These are phyloP conservation scores for Grosmannia clavigera DNA, from an alignment of 2,329 filamentous ascomycete genomes.

Conservation along the genomic window DNA sequence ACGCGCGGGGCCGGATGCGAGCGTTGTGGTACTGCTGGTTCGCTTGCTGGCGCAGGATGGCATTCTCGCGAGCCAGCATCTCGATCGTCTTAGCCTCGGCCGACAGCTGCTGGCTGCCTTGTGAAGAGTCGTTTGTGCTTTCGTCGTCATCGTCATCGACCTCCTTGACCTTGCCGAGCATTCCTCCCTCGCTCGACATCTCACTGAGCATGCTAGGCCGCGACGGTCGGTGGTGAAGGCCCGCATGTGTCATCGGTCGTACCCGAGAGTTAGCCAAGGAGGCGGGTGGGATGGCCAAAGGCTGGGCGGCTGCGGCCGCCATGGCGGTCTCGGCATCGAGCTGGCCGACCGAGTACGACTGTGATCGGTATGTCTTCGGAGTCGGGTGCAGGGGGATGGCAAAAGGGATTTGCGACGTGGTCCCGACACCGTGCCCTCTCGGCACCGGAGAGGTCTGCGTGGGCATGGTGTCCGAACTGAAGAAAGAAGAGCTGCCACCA, in stretches of 20 bases:
- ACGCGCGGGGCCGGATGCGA: conserved; percentile 44
- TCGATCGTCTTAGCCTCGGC: conserved; percentile 52
- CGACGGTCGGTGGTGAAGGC: conserved; percentile 70
- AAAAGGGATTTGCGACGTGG: conserved; percentile 64
- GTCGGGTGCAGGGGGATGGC: conserved; percentile 80
- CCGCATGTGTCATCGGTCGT: conserved; percentile 45
- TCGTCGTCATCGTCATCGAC: conserved; percentile 52
- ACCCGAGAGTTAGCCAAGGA: conserved; percentile 38
- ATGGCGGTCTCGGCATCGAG: conserved; percentile 52
- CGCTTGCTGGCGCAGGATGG: conserved; percentile 44
- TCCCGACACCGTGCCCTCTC: conserved; percentile 31
- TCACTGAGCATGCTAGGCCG: conserved; percentile 65
- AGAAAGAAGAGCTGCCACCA: conserved; percentile 33
- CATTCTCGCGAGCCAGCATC: conserved; percentile 49
- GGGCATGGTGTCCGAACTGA: conserved; percentile 30
- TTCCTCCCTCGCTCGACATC: conserved; percentile 50
- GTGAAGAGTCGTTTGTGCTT: conserved; percentile 43
- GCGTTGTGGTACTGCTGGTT: conserved; percentile 39
- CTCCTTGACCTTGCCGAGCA: conserved; percentile 58
- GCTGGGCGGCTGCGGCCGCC: not conserved
- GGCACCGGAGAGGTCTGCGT: conserved; percentile 38
- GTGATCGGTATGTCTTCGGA: conserved; percentile 84
- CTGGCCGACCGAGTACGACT: conserved; percentile 93
- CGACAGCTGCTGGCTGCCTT: conserved; percentile 36
- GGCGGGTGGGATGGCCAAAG: conserved; percentile 18